Evolutionary conservation across 1,284 basidiomycete species (phyloP), one percentile per base, ranked within the genome.

Genomic region (Testicularia cyperi): DNA sequence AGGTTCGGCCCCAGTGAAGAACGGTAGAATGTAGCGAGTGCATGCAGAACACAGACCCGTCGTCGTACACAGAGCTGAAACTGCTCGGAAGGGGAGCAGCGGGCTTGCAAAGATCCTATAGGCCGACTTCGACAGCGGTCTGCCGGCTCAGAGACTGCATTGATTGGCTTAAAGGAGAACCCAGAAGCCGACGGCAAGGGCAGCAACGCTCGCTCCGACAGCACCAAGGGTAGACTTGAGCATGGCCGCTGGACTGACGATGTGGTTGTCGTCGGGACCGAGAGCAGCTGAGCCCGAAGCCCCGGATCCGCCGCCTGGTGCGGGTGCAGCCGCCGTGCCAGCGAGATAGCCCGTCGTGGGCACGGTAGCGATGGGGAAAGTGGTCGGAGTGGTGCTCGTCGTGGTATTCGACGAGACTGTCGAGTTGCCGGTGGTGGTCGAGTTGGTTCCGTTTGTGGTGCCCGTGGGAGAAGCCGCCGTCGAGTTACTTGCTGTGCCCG

Each of bases 301-400:
- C 10, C 56, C 51, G 0, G 45, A 44, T 15, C 30, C 44, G 6
- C 45, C 41, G 8, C 23, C 55, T 6, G 61, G 61, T 22, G 32
- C 61, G 5, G 61, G 61, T 16, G 56, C 61, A 14, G 28, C 27
- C 6, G 49, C 61, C 2, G 55, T 60, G 21, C 61, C 61, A 36
- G 61, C 55, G 36, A 65, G 29, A 18, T 53, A 49, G 12, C 55
- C 61, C 1, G 56, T 55, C 14, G 41, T 36, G 13, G 55, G 51
- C 1, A 55, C 61, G 14, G 37, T 38, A 2, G 61, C 61, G 42
- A 58, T 47, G 18, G 61, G 61, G 46, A 41, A 65, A 3, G 56
- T 65, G 29, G 56, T 42, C 7, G 56, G 56, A 2, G 61, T 65
- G 14, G 46, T 51, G 42, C 46, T 55, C 24, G 56, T 47, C 15